Percentiles rank a stretch among this genome's conserved stretches.
Conservation (phyloP, 2,329 filamentous ascomycete species). For the Phaeophleospora eucalypticola region DNA sequence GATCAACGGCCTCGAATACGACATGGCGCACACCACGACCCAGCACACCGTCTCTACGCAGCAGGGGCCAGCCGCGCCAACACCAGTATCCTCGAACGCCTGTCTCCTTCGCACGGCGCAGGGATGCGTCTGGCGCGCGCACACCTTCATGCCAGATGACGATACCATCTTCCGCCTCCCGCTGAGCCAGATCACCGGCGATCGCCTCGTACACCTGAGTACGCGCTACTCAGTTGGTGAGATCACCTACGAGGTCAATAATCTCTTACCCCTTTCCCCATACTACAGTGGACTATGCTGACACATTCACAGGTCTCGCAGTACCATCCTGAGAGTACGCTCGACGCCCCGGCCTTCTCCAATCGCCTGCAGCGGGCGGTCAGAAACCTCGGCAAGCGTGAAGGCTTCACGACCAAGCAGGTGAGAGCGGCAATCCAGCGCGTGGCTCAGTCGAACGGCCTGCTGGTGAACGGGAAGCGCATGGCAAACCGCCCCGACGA, state of each 20-base stretch:
- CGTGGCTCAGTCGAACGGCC: not conserved
- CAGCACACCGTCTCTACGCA: no score
- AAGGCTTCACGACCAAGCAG: not conserved
- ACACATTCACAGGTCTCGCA: not conserved
- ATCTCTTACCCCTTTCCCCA: not conserved
- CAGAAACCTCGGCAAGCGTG: not conserved
- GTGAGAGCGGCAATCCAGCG: not conserved
- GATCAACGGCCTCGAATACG: no score
- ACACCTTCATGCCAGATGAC: no score
- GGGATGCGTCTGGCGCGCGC: no score
- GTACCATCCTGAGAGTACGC: not conserved
- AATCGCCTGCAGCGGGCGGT: conserved; percentile 4
- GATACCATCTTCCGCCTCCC: no score
- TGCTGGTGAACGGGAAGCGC: conserved; percentile 3
- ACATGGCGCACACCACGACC: no score
- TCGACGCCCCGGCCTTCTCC: conserved; percentile 1
- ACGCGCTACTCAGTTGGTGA: conserved; percentile 1
- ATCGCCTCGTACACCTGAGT: conserved; percentile 3
- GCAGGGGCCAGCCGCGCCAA: no score
- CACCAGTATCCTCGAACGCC: no score
- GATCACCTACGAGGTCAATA: conserved; percentile 1
- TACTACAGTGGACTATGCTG: not conserved
- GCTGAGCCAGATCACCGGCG: not conserved
- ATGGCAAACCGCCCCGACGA: not conserved
- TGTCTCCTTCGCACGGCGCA: no score